These are phyloP conservation scores for Diaporthe velutina DNA, from an alignment of 2,329 filamentous ascomycete genomes.

Conservation along the genomic window DNA sequence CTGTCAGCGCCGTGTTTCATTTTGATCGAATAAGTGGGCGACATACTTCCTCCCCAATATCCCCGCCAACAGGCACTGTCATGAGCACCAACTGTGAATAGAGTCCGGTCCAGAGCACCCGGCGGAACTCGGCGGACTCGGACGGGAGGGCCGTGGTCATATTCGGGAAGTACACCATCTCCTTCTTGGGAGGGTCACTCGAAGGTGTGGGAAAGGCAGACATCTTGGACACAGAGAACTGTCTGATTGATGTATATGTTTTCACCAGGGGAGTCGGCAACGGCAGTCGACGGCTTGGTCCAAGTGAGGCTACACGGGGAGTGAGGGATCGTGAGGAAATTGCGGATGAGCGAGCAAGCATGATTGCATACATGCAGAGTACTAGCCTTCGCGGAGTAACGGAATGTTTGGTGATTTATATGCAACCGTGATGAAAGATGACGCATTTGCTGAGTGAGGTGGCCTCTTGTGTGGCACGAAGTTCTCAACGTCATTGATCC, in stretches of 20 bases:
- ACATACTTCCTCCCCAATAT: constrained; percentile 74
- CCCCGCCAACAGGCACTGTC: constrained; percentile 73
- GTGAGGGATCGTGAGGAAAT: neutral
- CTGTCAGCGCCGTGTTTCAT: neutral
- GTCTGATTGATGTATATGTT: neutral
- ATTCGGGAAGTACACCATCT: constrained; percentile 73
- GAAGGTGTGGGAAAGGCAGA: constrained; percentile 48
- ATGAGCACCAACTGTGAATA: constrained; percentile 75
- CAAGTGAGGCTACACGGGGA: neutral
- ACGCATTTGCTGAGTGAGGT: neutral
- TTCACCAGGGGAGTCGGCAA: neutral
- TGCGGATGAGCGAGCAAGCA: neutral
- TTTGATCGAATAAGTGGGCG: neutral
- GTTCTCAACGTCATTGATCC: constrained; percentile 14
- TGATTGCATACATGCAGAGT: neutral
- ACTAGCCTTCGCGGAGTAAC: rapidly evolving
- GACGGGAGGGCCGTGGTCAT: constrained; percentile 66
- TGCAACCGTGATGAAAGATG: neutral
- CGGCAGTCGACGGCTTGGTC: too few relatives aligned
- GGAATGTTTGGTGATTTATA: neutral
- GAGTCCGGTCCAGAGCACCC: constrained; percentile 72
- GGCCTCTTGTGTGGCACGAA: neutral
- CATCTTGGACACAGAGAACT: constrained; percentile 42
- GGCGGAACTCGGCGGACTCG: constrained; percentile 69
- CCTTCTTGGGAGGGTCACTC: constrained; percentile 57